phyloP scores from a whole-genome alignment of 1,284 basidiomycete species.

The Heterobasidion occidentale region DNA sequence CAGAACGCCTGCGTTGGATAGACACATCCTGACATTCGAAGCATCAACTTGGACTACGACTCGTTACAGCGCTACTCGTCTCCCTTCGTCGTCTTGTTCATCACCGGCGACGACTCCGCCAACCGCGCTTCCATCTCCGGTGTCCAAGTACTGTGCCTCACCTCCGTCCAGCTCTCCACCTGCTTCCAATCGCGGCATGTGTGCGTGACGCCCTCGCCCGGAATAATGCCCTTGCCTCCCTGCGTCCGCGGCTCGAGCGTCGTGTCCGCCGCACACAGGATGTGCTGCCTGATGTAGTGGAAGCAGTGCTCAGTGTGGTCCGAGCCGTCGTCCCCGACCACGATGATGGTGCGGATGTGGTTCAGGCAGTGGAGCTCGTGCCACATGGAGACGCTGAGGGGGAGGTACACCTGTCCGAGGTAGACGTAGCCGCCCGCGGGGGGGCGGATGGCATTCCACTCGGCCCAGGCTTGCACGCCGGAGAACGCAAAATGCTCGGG shows the following conservation, averaged over 20 bases:
- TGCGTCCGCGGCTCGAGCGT: background rate
- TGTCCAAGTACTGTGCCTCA: background rate
- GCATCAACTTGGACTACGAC: too few species aligned
- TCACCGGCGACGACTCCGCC: background rate
- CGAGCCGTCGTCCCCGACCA: background rate
- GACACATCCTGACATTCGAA: too few species aligned
- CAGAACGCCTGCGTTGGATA: too few species aligned
- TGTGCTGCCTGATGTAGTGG: background rate
- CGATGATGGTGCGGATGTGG: conserved; percentile 1
- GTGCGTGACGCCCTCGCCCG: background rate
- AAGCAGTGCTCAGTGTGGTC: background rate
- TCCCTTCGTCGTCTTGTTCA: too few species aligned
- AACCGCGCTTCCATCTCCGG: background rate
- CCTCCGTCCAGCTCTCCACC: background rate
- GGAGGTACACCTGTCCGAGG: background rate
- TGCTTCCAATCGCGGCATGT: background rate
- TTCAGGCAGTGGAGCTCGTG: conserved; percentile 9
- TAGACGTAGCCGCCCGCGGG: background rate
- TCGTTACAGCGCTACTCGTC: too few species aligned
- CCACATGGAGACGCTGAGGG: conserved; percentile 4
- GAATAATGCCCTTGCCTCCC: background rate
- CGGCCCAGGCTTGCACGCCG: background rate
- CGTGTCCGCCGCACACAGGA: background rate
- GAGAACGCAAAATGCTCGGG: background rate
- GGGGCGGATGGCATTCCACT: background rate